phyloP scores from a whole-genome alignment of 1,139 yeast genomes.

The Eremothecium gossypii region DNA sequence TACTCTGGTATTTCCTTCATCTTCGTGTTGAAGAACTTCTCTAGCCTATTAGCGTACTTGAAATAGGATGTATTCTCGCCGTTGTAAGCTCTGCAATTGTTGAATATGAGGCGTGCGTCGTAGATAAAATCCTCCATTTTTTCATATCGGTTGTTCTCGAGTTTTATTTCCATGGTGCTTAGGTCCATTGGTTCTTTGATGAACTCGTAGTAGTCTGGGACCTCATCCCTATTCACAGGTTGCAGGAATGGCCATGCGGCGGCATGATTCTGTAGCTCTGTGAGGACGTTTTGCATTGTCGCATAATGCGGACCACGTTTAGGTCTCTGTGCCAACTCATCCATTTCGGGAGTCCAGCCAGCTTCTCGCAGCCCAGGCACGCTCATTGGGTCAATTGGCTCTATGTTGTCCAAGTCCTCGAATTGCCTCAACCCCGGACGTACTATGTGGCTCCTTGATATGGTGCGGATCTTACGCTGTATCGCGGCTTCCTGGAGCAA shows the following conservation, averaged over 20 bases:
- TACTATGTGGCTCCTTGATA: constrained; percentile 71
- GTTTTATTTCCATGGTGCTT: constrained; percentile 86
- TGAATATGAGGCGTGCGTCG: constrained; percentile 78
- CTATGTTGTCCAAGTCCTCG: constrained; percentile 42
- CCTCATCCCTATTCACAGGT: constrained; percentile 90
- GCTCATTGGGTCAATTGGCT: constrained; percentile 57
- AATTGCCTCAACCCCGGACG: constrained; percentile 76
- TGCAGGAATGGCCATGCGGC: constrained; percentile 98
- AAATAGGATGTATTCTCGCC: constrained; percentile 85
- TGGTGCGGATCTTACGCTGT: constrained; percentile 68
- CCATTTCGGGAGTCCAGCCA: constrained; percentile 99
- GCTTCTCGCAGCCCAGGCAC: constrained; percentile 87
- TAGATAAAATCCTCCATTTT: constrained; percentile 85
- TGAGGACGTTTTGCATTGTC: constrained; percentile 77
- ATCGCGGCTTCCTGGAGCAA: constrained; percentile 87
- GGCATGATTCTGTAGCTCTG: constrained; percentile 88
- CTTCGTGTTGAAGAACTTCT: constrained; percentile 74
- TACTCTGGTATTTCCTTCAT: constrained; percentile 56
- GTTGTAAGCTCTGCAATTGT: constrained; percentile 83
- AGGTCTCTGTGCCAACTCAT: constrained; percentile 88
- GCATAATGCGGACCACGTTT: constrained; percentile 93
- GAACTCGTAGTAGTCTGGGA: constrained; percentile 91
- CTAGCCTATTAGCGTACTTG: constrained; percentile 86
- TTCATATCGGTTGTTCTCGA: constrained; percentile 86
- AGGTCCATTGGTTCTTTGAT: constrained; percentile 99